Conservation (phyloP, 2,329 filamentous ascomycete species). For the Alternaria alternata region DNA sequence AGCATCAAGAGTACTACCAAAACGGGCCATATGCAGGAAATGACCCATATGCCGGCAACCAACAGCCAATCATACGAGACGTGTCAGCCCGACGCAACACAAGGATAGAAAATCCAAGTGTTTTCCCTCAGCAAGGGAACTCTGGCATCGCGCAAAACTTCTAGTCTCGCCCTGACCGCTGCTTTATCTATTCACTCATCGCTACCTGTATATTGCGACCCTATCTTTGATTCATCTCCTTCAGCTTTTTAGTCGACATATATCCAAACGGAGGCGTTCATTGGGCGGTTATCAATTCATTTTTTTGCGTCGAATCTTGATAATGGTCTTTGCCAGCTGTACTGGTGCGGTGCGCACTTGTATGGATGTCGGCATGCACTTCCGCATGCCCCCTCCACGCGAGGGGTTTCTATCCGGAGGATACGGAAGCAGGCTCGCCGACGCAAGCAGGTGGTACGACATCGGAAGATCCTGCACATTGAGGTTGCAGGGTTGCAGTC, state of each 20-base stretch:
- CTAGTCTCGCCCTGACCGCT: slow-evolving; percentile 54
- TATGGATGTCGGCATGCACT: slow-evolving; percentile 10
- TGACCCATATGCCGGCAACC: slow-evolving; percentile 60
- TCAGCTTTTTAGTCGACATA: slow-evolving; percentile 13
- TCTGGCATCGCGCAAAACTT: slow-evolving; percentile 98
- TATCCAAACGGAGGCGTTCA: slow-evolving; percentile 24
- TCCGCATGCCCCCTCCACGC: slow-evolving; percentile 19
- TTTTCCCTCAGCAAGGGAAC: slow-evolving; percentile 88
- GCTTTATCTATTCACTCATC: slow-evolving; percentile 7
- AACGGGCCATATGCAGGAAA: slow-evolving; percentile 64
- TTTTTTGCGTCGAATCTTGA: slow-evolving; percentile 16
- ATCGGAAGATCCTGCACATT: slow-evolving; percentile 1
- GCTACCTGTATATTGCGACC: slow-evolving; percentile 31
- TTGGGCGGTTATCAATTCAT: neutral
- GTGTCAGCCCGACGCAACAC: slow-evolving; percentile 93
- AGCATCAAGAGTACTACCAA: slow-evolving; percentile 64
- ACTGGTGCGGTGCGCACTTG: slow-evolving; percentile 17
- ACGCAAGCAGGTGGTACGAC: slow-evolving; percentile 3
- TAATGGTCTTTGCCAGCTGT: slow-evolving; percentile 6
- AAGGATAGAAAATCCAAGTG: slow-evolving; percentile 87
- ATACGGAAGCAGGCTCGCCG: neutral
- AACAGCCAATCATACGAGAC: slow-evolving; percentile 87
- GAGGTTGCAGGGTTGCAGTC: neutral
- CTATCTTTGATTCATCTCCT: slow-evolving; percentile 10
- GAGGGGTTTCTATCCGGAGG: neutral